Conservation (phyloP, 306 rosid genomes). For the Vachellia pachyceras region DNA sequence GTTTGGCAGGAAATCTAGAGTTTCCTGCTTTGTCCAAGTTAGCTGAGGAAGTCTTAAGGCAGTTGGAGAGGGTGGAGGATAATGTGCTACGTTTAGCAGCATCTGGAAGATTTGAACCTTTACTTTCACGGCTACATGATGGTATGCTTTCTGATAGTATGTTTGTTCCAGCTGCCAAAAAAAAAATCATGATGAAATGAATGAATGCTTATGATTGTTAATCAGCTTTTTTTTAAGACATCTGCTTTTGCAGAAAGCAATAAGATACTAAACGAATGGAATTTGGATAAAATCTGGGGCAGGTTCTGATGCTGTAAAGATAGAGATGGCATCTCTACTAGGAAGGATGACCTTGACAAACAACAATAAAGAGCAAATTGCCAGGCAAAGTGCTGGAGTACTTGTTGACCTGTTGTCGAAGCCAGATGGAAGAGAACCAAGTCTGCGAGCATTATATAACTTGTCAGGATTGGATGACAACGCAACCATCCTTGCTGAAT, state of each 20-base stretch:
- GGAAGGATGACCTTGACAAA: conserved; percentile 67
- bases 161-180: neutral
- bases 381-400: conserved; percentile 54
- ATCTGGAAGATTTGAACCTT: conserved; percentile 66
- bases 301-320: conserved; percentile 60
- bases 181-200: neutral
- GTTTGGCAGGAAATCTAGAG: conserved; percentile 55
- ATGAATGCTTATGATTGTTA: conserved; percentile 9
- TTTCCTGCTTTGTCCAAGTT: conserved; percentile 53
- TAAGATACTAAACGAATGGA: neutral
- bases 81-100: conserved; percentile 58
- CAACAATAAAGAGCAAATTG: conserved; percentile 65
- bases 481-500: conserved; percentile 58
- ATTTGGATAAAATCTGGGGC: conserved; percentile 34
- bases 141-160: conserved; percentile 39
- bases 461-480: conserved; percentile 65
- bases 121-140: conserved; percentile 50
- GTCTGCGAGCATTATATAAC: conserved; percentile 61
- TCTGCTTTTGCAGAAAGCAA: neutral
- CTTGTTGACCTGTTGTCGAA: conserved; percentile 55
- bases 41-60: conserved; percentile 64
- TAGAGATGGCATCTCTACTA: conserved; percentile 62
- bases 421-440: conserved; percentile 57
- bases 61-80: conserved; percentile 56
- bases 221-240: neutral